Evolutionary conservation across 2,329 filamentous ascomycete species (phyloP), one percentile per base, ranked within the genome.

Genomic region (Atkinsonella texensis): DNA sequence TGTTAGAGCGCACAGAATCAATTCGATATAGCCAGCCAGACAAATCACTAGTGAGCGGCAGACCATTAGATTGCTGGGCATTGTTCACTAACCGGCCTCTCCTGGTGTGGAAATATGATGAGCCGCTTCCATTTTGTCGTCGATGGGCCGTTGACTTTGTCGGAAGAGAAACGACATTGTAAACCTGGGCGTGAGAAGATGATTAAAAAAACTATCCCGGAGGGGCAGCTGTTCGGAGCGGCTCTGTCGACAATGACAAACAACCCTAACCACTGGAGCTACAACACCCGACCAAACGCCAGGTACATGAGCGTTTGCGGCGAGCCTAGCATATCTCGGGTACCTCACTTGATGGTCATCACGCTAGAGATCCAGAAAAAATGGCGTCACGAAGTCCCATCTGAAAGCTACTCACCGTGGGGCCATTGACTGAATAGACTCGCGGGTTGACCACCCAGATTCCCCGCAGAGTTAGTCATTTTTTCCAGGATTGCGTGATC

Each of bases 41-140:
- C 35, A 12, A 41, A 31, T 32, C 15, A 17, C n/a, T 15, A 10
- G 17, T 33, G 12, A 23, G 20, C 18, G 20, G 13, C 13, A 8
- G 35, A 6, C 9, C 13, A n/a, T 15, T n/a, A 20, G 41, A 13
- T 23, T 47, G 11, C 4, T 15, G 41, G 41, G 48, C 31, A 48
- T 42, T 10, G n/a, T 40, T 17, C 50, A 77, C 77, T 63, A 74
- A 83, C 80, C 79, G 58, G 80, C 80, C 74, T 83, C 79, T 70
- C 80, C 76, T 64, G 79, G 75, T 68, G 77, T 80, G 63, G 73
- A 73, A 64, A 82, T 74, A 65, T 66, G 63, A 58, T 69, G 62
- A 53, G 63, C 60, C 59, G 63, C 60, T 56, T 72, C 70, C 73
- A 75, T 75, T 49, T 57, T 66, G 58, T 62, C 56, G 57, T 56